Base-by-base conservation (phyloP, 768 basidiomycete species). In the Amanita inopinata region DNA sequence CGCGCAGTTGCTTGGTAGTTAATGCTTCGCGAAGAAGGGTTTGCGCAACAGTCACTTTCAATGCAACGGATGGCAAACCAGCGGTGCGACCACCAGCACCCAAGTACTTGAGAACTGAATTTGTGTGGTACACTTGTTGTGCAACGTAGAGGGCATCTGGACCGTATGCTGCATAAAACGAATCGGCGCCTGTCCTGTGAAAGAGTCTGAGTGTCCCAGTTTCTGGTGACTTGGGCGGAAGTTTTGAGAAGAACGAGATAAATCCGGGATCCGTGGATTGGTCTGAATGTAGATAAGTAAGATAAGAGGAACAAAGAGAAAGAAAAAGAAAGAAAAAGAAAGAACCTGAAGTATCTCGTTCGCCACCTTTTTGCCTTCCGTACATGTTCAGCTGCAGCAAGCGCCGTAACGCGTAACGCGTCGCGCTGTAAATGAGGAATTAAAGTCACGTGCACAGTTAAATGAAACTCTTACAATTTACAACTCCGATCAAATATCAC, bases 91-190 rank as follows among this genome's bases (percentile, higher is more conserved):
- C 77, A 0, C 74, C 75, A 0, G 62, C 56, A 4, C 94, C 94
- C 31, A 96, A 78, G 56, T 88, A 85, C 61, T 94, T 94, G 61
- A 99, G 72, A 46, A 97, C 92, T 1, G 88, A 83, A 53, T 88
- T 85, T 2, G 96, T 99, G 43, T 76, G 83, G 52, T 77, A 91
- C 40, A 86, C 79, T 51, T 88, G 73, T 14, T 78, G 69, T 3
- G 94, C 93, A 49, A 94, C 78, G 50, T 79, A 90, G n/a, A 76
- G 65, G 0, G 94, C 94, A 59, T 97, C 93, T 3, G 76, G 63
- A 0, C 91, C 92, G 55, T 97, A 90, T 1, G 80, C 82, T n/a
- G 81, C 78, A 64, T 89, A 97, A 61, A 74, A 97, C 11, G 85
- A 79, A 52, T 71, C 73, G 31, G 60, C 56, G 2, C 56, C 56